Percentiles rank a stretch among this genome's conserved stretches.
These are phyloP conservation scores for Cicer pinnatifidum DNA, from an alignment of 306 rosid species.

Conservation along the genomic window DNA sequence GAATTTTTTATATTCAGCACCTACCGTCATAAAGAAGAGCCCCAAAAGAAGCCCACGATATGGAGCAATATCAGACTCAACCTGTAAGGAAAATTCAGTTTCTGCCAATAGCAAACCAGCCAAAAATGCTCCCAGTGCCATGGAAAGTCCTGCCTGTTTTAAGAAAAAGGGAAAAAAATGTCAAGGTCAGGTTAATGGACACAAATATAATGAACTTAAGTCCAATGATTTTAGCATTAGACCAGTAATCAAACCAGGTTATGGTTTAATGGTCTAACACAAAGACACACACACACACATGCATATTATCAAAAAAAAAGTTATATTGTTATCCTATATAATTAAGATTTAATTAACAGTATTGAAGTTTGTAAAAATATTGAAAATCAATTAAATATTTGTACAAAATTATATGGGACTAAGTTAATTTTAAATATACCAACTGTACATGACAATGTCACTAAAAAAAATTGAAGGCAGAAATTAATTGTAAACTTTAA, in stretches of 20 bases:
- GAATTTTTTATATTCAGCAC: slow-evolving; percentile 46
- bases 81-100: slow-evolving; percentile 97
- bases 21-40: slow-evolving; percentile 98
- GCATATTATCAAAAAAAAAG: background rate
- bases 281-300: background rate
- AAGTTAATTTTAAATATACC: slow-evolving; percentile 25
- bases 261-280: slow-evolving; percentile 5
- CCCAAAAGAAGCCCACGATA: slow-evolving; percentile 99
- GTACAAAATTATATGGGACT: background rate
- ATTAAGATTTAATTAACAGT: slow-evolving; percentile 22
- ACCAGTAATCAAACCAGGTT: slow-evolving; percentile 1
- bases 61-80: slow-evolving; percentile 99
- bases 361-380: slow-evolving; percentile 7
- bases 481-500: slow-evolving; percentile 17
- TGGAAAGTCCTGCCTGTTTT: slow-evolving; percentile 96
- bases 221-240: slow-evolving; percentile 1
- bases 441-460: slow-evolving; percentile 6
- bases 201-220: slow-evolving; percentile 14
- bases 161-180: slow-evolving; percentile 28
- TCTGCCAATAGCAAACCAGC: slow-evolving; percentile 98
- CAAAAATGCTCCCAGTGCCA: slow-evolving; percentile 99
- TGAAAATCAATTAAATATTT: slow-evolving; percentile 1
- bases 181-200: slow-evolving; percentile 34
- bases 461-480: slow-evolving; percentile 17
- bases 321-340: slow-evolving; percentile 15